Conservation (phyloP, 495 filamentous ascomycete genomes). For the Penicillium angulare region DNA sequence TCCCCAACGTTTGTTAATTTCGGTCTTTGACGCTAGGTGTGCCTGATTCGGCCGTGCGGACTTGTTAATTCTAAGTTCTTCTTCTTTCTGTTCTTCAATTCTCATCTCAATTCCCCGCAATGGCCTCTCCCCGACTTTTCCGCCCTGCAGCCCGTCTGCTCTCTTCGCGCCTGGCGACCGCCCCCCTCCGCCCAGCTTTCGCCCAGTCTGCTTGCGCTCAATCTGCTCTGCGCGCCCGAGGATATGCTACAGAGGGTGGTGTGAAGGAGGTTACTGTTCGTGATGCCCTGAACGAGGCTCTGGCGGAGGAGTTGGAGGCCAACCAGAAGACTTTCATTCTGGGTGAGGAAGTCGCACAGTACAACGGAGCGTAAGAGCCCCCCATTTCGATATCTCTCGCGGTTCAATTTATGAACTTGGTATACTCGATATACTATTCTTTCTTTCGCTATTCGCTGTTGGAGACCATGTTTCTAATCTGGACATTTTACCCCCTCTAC, state of each 20-base stretch:
- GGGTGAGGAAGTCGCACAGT: constrained; percentile 98
- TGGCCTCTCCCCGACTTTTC: constrained; percentile 72
- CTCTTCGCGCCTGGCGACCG: constrained; percentile 56
- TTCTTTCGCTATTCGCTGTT: too few species aligned
- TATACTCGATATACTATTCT: too few species aligned
- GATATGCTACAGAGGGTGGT: constrained; percentile 57
- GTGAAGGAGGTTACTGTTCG: constrained; percentile 91
- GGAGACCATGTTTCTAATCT: too few species aligned
- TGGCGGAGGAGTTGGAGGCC: constrained; percentile 93
- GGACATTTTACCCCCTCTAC: too few species aligned
- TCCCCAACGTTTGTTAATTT: constrained; percentile 17
- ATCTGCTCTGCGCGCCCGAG: constrained; percentile 41
- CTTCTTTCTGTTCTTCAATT: constrained; percentile 10
- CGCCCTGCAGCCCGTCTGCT: constrained; percentile 78
- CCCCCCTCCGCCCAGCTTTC: constrained; percentile 52
- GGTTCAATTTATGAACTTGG: not conserved
- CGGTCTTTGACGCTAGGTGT: constrained; percentile 23
- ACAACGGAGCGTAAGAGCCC: constrained; percentile 82
- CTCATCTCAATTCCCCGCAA: constrained; percentile 34
- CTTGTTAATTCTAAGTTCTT: constrained; percentile 29
- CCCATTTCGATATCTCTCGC: not conserved
- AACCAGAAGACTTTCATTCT: constrained; percentile 94
- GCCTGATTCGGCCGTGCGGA: constrained; percentile 26
- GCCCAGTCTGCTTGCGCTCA: constrained; percentile 48
- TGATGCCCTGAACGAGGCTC: constrained; percentile 95